Evolutionary conservation across 768 basidiomycete genomes (phyloP), one percentile per base, ranked within the genome.

Genomic region (Tulasnella sp.): DNA sequence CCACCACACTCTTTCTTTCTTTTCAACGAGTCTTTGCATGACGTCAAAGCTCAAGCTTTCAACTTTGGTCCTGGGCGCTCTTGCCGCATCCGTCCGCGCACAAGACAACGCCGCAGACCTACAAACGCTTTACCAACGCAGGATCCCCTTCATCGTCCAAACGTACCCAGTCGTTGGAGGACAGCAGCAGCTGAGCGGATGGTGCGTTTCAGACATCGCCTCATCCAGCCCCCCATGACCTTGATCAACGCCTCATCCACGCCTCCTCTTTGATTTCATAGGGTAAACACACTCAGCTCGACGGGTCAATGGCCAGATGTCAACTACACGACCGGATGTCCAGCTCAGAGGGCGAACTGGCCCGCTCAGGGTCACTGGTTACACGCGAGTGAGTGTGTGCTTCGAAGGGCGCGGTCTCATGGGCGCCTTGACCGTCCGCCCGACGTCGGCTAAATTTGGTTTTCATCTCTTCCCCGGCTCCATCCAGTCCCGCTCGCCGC

Each of bases 321-420:
- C 20, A 87, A 92, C 80, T 91, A 92, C 81, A 87, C 89, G 0
- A 86, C 89, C 29, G 91, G 91, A 9, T 92, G 91, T 79, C 81
- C 82, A 67, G 91, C 89, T 6, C 87, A 87, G 75, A 85, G 88
- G 13, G 91, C 91, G 4, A 92, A 90, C 80, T 92, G 92, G 91
- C 91, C 91, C 11, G 91, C 91, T 18, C 85, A 89, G 82, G 82
- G 79, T 61, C 79, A 79, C 37, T 79, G 79, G 79, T 37, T 77
- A 75, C 37, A 70, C 77, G 15, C 26, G 26, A 26, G 46, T 55
- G 42, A 23, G 75, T 70, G 70, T 70, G 5, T 15, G 69, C 20
- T 7, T 20, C 55, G 55, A 13, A 13, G 10, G 44, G 44, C 16
- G 18, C 57, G 57, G 57, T 61, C 57, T 61, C 57, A 72, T 72